Conservation (phyloP, 2,329 filamentous ascomycete species). For the Pseudogymnoascus pannorum region DNA sequence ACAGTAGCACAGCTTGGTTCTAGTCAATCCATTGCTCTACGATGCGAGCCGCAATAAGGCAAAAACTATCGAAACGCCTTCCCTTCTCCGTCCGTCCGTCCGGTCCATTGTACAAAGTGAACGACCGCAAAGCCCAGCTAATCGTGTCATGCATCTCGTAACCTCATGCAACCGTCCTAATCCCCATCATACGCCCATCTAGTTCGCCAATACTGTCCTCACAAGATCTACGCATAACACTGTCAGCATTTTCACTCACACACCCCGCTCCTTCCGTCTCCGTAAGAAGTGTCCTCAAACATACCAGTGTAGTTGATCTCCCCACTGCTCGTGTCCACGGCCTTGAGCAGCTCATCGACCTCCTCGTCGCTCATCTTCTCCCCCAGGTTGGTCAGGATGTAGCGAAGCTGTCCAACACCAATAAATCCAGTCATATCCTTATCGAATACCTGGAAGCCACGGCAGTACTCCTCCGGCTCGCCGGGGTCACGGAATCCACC, state of each 20-base stretch:
- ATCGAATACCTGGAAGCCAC: slow-evolving; percentile 98
- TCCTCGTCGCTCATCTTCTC: slow-evolving; percentile 99
- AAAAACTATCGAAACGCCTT: slow-evolving; percentile 10
- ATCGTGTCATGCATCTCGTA: slow-evolving; percentile 11
- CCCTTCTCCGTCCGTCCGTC: not conserved
- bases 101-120: slow-evolving; percentile 6
- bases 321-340: slow-evolving; percentile 88
- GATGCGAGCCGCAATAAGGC: slow-evolving; percentile 7
- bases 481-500: slow-evolving; percentile 97
- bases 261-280: not conserved
- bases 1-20: not conserved
- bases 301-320: slow-evolving; percentile 96
- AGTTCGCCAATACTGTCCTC: slow-evolving; percentile 81
- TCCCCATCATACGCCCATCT: slow-evolving; percentile 26
- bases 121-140: slow-evolving; percentile 7
- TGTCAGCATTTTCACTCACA: not conserved
- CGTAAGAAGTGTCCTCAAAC: slow-evolving; percentile 24
- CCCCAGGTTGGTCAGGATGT: slow-evolving; percentile 93
- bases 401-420: slow-evolving; percentile 93
- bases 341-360: slow-evolving; percentile 97
- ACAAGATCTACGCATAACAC: slow-evolving; percentile 57
- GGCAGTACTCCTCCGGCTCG: slow-evolving; percentile 96
- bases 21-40: not conserved
- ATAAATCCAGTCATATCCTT: slow-evolving; percentile 99
- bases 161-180: not conserved